Evolutionary conservation across 2,329 filamentous ascomycete genomes (phyloP).

Genomic region (Thelonectria rubi): DNA sequence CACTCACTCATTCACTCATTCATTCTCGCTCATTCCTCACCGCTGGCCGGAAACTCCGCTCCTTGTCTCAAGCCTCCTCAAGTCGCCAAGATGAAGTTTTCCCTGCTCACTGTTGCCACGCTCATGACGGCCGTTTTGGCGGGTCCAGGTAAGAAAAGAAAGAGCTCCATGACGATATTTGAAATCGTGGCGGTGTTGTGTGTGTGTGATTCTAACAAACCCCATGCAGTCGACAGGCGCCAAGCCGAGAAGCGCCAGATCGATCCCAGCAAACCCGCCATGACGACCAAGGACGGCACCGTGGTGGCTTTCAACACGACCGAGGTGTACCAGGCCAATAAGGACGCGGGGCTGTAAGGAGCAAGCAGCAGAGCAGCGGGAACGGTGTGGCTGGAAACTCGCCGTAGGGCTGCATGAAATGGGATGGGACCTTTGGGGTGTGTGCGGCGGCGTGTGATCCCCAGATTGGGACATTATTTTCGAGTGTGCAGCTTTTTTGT

Average conservation of each 20-base stretch:
- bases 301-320: slow-evolving; percentile 56
- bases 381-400: slow-evolving; percentile 19
- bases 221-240: not conserved
- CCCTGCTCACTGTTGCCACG: slow-evolving; percentile 56
- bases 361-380: slow-evolving; percentile 1
- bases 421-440: slow-evolving; percentile 1
- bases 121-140: slow-evolving; percentile 59
- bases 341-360: slow-evolving; percentile 48
- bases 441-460: not conserved
- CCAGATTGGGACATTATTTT: slow-evolving; percentile 18
- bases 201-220: no score
- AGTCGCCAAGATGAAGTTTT: slow-evolving; percentile 64
- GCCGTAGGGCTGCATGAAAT: slow-evolving; percentile 19
- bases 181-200: no score
- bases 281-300: slow-evolving; percentile 57
- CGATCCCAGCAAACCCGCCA: slow-evolving; percentile 53
- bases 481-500: not conserved
- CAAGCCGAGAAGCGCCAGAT: slow-evolving; percentile 33
- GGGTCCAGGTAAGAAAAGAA: slow-evolving; percentile 40
- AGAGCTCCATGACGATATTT: no score
- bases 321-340: slow-evolving; percentile 54
- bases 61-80: slow-evolving; percentile 37
- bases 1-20: slow-evolving; percentile 20
- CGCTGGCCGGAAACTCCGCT: slow-evolving; percentile 61
- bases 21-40: slow-evolving; percentile 47